Base-by-base conservation (phyloP, 208 protist species). In the Tritrichomonas foetus region DNA sequence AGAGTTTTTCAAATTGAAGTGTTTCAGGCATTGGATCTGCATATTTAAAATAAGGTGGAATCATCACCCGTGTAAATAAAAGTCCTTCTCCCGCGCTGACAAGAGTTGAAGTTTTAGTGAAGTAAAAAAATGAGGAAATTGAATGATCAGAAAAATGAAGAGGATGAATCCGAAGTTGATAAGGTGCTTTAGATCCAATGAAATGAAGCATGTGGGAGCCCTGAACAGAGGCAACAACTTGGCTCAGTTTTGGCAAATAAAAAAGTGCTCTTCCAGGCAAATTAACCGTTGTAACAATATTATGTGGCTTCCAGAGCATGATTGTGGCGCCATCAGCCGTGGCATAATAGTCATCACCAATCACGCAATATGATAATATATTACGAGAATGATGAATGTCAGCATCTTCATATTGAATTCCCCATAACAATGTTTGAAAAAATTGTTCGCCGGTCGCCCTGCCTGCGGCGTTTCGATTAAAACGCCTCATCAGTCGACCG, bases 1-100 rank as follows among this genome's bases (percentile, higher is more conserved):
- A 16, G 3, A 78, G 36, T 78, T 78, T 78, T 44, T 78, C 69
- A 78, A 78, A 78, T 78, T 78, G 69, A 47, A 78, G 33, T 47
- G 33, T 78, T 78, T 78, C 69, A 47, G 69, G 69, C 14, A 78
- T n/a, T 47, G 69, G 69, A 36, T 78, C 11, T 27, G 27, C 16
- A 78, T 36, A 3, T n/a, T 78, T 78, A 78, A 78, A 78, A 78
- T 78, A 39, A 47, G 14, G 25, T 14, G 69, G 69, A 78, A 78
- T 39, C 3, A 20, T 78, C 16, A 78, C 5, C 11, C 69, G 14
- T 44, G 69, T 78, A 47, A 78, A 44, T 14, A 78, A 3, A 27
- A 78, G 36, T 36, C 69, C 69, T 47, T 78, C 36, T 36, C 69
- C 69, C 0, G 69, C 27, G 33, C 69, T 78, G 5, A 78, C 14